These are phyloP conservation scores for Colletotrichum neosansevieriae DNA, from an alignment of 2,329 filamentous ascomycete species.

Conservation along the genomic window DNA sequence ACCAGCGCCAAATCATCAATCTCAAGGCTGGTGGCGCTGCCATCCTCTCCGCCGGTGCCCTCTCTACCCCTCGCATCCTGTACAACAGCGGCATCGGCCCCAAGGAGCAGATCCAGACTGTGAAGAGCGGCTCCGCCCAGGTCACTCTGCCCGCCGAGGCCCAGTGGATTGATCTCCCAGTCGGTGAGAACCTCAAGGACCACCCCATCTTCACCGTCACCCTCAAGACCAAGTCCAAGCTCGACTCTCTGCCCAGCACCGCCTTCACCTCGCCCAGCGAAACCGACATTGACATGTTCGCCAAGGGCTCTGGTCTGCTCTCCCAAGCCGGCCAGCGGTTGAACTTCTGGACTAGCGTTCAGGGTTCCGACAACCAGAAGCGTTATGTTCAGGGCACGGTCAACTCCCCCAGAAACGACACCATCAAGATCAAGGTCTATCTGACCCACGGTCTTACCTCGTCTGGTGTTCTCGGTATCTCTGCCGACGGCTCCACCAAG, in stretches of 20 bases:
- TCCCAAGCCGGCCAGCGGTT: constrained; percentile 59
- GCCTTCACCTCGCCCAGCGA: constrained; percentile 43
- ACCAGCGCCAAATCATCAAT: constrained; percentile 42
- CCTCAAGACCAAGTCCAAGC: constrained; percentile 46
- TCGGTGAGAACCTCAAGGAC: constrained; percentile 57
- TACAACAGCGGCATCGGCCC: constrained; percentile 69
- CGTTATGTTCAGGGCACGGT: constrained; percentile 59
- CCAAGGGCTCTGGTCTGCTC: constrained; percentile 53
- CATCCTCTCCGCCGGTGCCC: constrained; percentile 41
- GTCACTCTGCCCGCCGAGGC: constrained; percentile 42
- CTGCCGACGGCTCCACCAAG: constrained; percentile 54
- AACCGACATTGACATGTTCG: constrained; percentile 49
- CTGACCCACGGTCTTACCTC: constrained; percentile 64
- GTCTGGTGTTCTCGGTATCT: constrained; percentile 59
- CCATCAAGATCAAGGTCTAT: constrained; percentile 62
- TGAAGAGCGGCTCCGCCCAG: constrained; percentile 57
- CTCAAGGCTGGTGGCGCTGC: constrained; percentile 40
- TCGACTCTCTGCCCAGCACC: constrained; percentile 35
- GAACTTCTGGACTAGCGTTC: constrained; percentile 60
- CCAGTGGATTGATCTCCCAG: constrained; percentile 50
- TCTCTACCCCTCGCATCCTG: constrained; percentile 57
- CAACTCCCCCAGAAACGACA: constrained; percentile 55
- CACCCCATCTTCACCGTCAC: constrained; percentile 48
- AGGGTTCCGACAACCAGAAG: constrained; percentile 53
- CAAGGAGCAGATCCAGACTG: constrained; percentile 57